phyloP scores from a whole-genome alignment of 495 filamentous ascomycete genomes.

The Usnea hakonensis region DNA sequence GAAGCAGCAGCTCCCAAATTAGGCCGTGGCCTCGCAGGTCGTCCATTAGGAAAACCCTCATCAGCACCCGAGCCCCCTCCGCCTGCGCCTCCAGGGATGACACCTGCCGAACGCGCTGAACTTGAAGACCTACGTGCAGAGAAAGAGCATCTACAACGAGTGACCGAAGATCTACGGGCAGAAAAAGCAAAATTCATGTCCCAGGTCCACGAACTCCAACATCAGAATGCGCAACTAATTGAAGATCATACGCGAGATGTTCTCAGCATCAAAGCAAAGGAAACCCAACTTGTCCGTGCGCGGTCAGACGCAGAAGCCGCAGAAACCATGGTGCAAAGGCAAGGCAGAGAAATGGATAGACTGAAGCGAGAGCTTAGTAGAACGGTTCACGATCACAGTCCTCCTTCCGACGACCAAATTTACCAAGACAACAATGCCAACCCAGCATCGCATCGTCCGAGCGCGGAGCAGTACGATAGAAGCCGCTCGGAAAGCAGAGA shows the following conservation, averaged over 20 bases:
- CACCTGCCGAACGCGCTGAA: conserved; percentile 74
- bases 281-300: conserved; percentile 90
- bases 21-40: conserved; percentile 74
- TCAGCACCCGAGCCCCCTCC: conserved; percentile 21
- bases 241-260: conserved; percentile 96
- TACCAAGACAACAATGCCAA: conserved; percentile 44
- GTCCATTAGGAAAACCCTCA: conserved; percentile 74
- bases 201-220: conserved; percentile 80
- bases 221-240: conserved; percentile 92
- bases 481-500: conserved; percentile 10
- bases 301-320: conserved; percentile 83
- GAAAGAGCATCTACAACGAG: conserved; percentile 64
- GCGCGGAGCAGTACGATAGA: conserved; percentile 13
- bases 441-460: conserved; percentile 11
- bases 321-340: conserved; percentile 71
- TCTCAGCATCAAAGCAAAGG: conserved; percentile 93
- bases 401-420: conserved; percentile 33
- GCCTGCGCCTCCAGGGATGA: conserved; percentile 44
- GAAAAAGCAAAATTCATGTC: conserved; percentile 67
- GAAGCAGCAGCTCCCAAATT: conserved; percentile 55
- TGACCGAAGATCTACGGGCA: conserved; percentile 65
- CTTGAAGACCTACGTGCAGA: conserved; percentile 79
- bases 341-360: conserved; percentile 83
- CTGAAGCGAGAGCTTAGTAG: conserved; percentile 66
- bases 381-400: conserved; percentile 20